Evolutionary conservation across 2,329 filamentous ascomycete genomes (phyloP), one percentile per base, ranked within the genome.

Genomic region (Didymella arachidicola): DNA sequence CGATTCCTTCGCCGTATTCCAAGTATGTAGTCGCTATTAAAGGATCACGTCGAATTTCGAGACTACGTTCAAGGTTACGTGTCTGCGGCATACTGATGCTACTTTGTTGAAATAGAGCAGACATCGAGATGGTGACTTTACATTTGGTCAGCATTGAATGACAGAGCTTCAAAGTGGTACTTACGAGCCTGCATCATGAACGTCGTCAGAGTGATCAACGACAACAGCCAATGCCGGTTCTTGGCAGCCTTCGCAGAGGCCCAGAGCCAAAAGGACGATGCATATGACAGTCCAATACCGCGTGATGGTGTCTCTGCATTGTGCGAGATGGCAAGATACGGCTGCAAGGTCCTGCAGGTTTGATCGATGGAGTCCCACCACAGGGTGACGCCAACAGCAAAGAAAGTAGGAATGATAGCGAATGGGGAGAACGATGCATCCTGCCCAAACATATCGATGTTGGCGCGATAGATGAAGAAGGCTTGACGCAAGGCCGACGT

Each of bases 281-380:
- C 53, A 38, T 65, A 67, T 0, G 64, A 59, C 11, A 63, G 46
- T 26, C 52, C 59, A 16, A 59, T 54, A 19, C 64, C 59, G 4
- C 44, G 19, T 2, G 34, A 38, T 16, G 48, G 52, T 25, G 30
- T 38, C 18, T 45, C 57, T 7, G 62, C 43, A 8, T 29, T 26
- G 25, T 53, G 41, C 2, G 60, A 61, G 56, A 65, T 64, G 19
- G 61, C 34, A 11, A 65, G 18, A 45, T 62, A 66, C 14, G 65
- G 65, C 26, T 68, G 63, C 2, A 68, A 36, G 10, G 44, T 36
- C 26, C 65, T 52, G 29, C 65, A 55, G 2, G 59, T 51, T 22
- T 42, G 49, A 32, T 68, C 65, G 11, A 68, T 25, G 1, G 49
- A 41, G 12, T 63, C 61, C 65, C 65, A 68, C 61, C 60, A 68